Evolutionary conservation across 441 rosid species (phyloP).

Genomic region (Omphalea diandra): DNA sequence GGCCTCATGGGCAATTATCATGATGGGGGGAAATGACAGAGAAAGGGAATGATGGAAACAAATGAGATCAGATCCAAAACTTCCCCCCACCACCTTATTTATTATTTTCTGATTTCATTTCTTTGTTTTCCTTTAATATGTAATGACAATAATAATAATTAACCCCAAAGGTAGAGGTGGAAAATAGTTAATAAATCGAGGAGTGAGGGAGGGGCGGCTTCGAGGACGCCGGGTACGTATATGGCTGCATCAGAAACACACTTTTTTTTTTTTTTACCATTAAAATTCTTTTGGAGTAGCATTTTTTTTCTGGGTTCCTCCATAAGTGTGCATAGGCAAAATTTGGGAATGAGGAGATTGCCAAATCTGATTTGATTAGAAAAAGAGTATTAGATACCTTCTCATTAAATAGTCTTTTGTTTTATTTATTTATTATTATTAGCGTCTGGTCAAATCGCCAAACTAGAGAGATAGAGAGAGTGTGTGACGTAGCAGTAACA

Average conservation of each 20-base stretch:
- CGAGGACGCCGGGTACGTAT: constrained; percentile 36
- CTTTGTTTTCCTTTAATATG: background rate
- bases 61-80: background rate
- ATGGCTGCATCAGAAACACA: constrained; percentile 12
- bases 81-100: background rate
- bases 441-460: constrained; percentile 35
- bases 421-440: background rate
- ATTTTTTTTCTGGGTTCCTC: background rate
- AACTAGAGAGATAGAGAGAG: constrained; percentile 6
- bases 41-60: constrained; percentile 35
- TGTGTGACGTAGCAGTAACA: constrained; percentile 16
- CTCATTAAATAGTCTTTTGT: too few species aligned
- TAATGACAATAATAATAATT: background rate
- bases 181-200: too few species aligned
- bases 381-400: too few species aligned
- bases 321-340: background rate
- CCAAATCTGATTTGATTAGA: constrained; percentile 18
- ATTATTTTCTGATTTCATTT: background rate
- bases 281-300: too few species aligned
- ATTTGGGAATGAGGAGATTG: background rate
- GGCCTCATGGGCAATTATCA: background rate
- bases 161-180: too few species aligned
- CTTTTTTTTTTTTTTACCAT: too few species aligned
- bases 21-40: constrained; percentile 11
- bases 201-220: constrained; percentile 24